phyloP scores from a whole-genome alignment of 148 eudicot genomes.

The Rhododendron ferrugineum region DNA sequence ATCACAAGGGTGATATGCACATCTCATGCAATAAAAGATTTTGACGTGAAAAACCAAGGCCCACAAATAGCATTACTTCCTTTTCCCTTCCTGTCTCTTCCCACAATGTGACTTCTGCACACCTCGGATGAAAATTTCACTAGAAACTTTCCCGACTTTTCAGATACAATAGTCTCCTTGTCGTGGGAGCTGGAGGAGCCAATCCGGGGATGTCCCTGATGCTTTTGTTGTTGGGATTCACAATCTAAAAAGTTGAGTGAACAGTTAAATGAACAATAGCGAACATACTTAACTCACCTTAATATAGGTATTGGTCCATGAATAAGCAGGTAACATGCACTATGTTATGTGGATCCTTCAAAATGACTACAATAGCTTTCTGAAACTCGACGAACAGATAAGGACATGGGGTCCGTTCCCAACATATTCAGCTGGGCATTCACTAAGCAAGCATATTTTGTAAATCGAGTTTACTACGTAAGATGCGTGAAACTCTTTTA shows the following conservation, averaged over 20 bases:
- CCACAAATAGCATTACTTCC: not conserved
- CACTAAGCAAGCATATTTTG: not conserved
- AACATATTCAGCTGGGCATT: not conserved
- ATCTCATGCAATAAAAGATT: conserved; percentile 18
- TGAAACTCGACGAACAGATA: not conserved
- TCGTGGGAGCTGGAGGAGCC: conserved; percentile 88
- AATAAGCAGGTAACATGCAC: not conserved
- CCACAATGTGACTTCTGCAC: not conserved
- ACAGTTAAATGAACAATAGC: not conserved
- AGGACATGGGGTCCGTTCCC: not conserved
- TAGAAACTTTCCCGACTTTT: conserved; percentile 26
- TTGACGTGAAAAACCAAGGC: not conserved
- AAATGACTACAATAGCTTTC: not conserved
- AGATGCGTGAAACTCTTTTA: not conserved
- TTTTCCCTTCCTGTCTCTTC: not conserved
- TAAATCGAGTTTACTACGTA: not conserved
- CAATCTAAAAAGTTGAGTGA: conserved; percentile 42
- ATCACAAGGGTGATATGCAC: conserved; percentile 25
- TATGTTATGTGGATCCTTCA: not conserved
- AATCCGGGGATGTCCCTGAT: conserved; percentile 90
- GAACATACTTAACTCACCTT: too few species aligned
- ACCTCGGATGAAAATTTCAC: not conserved
- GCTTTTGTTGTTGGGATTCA: conserved; percentile 77
- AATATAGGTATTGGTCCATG: not conserved
- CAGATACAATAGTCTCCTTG: conserved; percentile 62